Percentiles rank a stretch among this genome's conserved stretches.
These are phyloP conservation scores for Verticillium klebahnii DNA, from an alignment of 2,329 filamentous ascomycete species.

Conservation along the genomic window DNA sequence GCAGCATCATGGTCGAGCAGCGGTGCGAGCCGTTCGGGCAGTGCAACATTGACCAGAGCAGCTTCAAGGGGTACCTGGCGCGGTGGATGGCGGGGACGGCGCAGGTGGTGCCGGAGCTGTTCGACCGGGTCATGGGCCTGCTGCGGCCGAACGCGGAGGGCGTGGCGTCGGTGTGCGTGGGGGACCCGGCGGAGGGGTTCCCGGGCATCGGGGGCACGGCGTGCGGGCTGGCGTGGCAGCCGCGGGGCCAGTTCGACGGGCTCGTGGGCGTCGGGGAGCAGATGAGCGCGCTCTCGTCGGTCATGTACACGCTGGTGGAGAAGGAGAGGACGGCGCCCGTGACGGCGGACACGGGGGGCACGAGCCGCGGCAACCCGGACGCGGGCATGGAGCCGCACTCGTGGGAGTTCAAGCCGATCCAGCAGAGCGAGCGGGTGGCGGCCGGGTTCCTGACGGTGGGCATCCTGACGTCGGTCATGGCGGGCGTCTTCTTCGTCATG, in stretches of 20 bases:
- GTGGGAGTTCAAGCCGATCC: slow-evolving; percentile 33
- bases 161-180: slow-evolving; percentile 48
- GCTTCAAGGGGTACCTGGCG: slow-evolving; percentile 71
- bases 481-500: slow-evolving; percentile 45
- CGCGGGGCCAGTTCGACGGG: slow-evolving; percentile 50
- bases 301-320: slow-evolving; percentile 55
- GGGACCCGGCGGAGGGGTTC: slow-evolving; percentile 36
- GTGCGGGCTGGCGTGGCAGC: slow-evolving; percentile 65
- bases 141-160: slow-evolving; percentile 45
- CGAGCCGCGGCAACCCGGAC: slow-evolving; percentile 44
- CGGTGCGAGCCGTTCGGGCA: slow-evolving; percentile 57
- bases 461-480: slow-evolving; percentile 42
- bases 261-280: slow-evolving; percentile 61
- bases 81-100: slow-evolving; percentile 59
- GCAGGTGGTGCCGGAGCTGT: slow-evolving; percentile 50
- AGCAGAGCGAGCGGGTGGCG: slow-evolving; percentile 46
- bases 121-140: slow-evolving; percentile 43
- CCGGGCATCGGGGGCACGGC: slow-evolving; percentile 52
- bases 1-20: slow-evolving; percentile 56
- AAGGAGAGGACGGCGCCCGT: slow-evolving; percentile 35
- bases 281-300: slow-evolving; percentile 61
- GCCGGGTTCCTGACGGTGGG: slow-evolving; percentile 52
- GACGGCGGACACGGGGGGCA: slow-evolving; percentile 55
- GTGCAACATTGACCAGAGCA: slow-evolving; percentile 68
- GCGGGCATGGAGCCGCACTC: slow-evolving; percentile 33